Percentiles rank a stretch among this genome's conserved stretches.
Evolutionary conservation across 2,329 filamentous ascomycete genomes (phyloP).

Genomic region (Podosphaera fusca): DNA sequence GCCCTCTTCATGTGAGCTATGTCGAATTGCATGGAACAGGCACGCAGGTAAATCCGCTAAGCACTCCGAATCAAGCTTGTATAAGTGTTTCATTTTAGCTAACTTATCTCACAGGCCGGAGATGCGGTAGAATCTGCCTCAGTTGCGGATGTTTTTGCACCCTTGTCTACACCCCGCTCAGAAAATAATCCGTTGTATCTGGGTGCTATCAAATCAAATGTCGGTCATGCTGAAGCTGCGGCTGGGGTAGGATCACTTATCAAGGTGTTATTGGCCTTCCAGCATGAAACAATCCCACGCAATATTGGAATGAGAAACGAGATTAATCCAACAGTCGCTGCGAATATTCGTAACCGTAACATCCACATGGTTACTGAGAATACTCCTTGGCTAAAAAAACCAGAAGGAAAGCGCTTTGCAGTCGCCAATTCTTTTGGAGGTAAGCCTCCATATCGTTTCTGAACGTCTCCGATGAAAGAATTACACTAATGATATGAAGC

Average conservation of each 20-base stretch:
- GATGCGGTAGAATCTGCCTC: slow-evolving; percentile 66
- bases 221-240: slow-evolving; percentile 17
- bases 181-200: slow-evolving; percentile 26
- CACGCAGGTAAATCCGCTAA: slow-evolving; percentile 21
- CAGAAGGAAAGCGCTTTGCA: slow-evolving; percentile 1
- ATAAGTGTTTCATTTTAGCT: neutral
- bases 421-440: slow-evolving; percentile 24
- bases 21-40: slow-evolving; percentile 83
- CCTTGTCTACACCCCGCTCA: slow-evolving; percentile 23
- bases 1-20: slow-evolving; percentile 57
- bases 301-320: slow-evolving; percentile 16
- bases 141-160: slow-evolving; percentile 41
- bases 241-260: slow-evolving; percentile 16
- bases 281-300: slow-evolving; percentile 14
- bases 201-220: slow-evolving; percentile 17
- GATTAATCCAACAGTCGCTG: slow-evolving; percentile 16
- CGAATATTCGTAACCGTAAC: slow-evolving; percentile 18
- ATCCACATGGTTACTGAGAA: slow-evolving; percentile 13
- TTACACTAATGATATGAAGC: slow-evolving; percentile 21
- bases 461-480: neutral
- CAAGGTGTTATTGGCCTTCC: slow-evolving; percentile 15
- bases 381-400: slow-evolving; percentile 7
- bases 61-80: neutral
- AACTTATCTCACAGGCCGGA: slow-evolving; percentile 35
- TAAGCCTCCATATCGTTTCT: slow-evolving; percentile 11